Base-by-base conservation (phyloP, 2,329 filamentous ascomycete species). In the Shiraia bambusicola region DNA sequence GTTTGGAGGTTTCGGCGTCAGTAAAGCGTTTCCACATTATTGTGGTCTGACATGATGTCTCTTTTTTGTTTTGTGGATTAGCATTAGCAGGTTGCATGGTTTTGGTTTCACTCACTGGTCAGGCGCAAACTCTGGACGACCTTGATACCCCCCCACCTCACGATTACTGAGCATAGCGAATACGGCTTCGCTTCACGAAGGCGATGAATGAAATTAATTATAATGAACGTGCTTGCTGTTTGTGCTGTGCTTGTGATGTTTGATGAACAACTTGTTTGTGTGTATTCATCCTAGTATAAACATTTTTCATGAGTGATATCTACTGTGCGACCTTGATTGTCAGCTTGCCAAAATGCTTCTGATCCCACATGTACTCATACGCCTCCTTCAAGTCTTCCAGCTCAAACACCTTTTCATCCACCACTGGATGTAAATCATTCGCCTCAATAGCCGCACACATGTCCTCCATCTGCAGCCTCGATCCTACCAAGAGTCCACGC, bases 401-500 rank as follows among this genome's bases (percentile, higher is more conserved):
- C 26, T 65, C 68, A 56, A 81, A 83, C 10, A 77, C 70, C 65
- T 77, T 79, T 54, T 77, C 67, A 53, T 83, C 80, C 13, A 83
- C 72, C 14, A 83, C 69, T 1, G 80, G 80, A 47, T 80, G 75
- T 52, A 83, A 78, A 46, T 80, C 64, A 44, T 80, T 80, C 12
- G 71, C 74, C 63, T 82, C 80, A 41, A 83, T 78, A 0, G 78
- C 77, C 11, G 66, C 60, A 47, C 77, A 75, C 80, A 83, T 82
- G 22, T 81, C 79, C 55, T 79, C 73, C 63, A 83, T 79, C 58
- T 79, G 72, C 27, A 71, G 66, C 51, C 76, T 72, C 37, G 72
- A 76, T 4, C 81, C 80, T 8, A 82, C 79, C 29, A 81, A 67
- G 6, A 83, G 62, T 40, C 80, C 81, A 5, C 80, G 70, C 4